Conservation (phyloP, 2,329 filamentous ascomycete genomes). For the Aureobasidium lini region DNA sequence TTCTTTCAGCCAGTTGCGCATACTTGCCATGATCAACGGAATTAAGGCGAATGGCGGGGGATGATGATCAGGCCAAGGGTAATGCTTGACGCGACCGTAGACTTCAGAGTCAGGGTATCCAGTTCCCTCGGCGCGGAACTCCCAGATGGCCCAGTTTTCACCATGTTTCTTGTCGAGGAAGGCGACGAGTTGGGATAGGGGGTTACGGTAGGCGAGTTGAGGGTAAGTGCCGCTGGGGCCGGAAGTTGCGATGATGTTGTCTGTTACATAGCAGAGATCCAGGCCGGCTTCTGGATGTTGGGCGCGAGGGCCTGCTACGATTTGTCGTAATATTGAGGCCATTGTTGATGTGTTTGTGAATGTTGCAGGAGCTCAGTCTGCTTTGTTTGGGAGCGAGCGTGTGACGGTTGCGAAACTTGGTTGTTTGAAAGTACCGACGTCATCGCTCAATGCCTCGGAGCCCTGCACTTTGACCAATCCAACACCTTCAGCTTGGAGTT, state of each 20-base stretch:
- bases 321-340: constrained; percentile 77
- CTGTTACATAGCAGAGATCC: constrained; percentile 92
- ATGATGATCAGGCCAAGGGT: constrained; percentile 95
- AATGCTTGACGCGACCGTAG: constrained; percentile 77
- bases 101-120: constrained; percentile 90
- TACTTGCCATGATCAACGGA: constrained; percentile 81
- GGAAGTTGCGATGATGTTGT: constrained; percentile 69
- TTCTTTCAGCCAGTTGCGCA: constrained; percentile 76
- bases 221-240: constrained; percentile 86
- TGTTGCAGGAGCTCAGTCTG: not conserved
- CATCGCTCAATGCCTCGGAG: not conserved
- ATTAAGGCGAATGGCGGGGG: constrained; percentile 87
- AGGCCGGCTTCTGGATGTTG: constrained; percentile 81
- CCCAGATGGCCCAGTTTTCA: constrained; percentile 88
- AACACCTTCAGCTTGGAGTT: too few species aligned
- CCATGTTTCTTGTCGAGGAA: constrained; percentile 84
- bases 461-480: not conserved
- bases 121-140: constrained; percentile 93
- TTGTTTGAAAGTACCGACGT: not conserved
- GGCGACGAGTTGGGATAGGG: constrained; percentile 74
- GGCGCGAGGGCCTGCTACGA: constrained; percentile 79
- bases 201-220: constrained; percentile 87
- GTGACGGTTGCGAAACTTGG: not conserved
- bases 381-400: too few species aligned
- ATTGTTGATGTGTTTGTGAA: constrained; percentile 8